Percentiles rank a stretch among this genome's conserved stretches.
Conservation (phyloP, 495 filamentous ascomycete species). For the Penicillium paradoxum region DNA sequence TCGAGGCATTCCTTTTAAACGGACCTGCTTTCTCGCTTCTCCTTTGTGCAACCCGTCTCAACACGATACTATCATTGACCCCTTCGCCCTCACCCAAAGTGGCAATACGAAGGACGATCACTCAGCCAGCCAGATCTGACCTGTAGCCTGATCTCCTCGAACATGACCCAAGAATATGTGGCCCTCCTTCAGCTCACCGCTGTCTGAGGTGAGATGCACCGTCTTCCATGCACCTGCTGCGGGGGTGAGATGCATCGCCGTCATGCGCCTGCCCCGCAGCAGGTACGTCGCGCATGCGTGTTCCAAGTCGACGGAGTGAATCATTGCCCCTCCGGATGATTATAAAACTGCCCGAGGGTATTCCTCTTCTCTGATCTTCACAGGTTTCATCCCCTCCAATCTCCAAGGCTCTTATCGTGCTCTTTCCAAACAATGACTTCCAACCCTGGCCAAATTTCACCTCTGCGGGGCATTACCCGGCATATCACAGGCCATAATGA, state of each 20-base stretch:
- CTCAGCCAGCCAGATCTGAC: not conserved
- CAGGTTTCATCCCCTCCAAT: not conserved
- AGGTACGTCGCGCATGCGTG: not conserved
- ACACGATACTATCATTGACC: too few relatives aligned
- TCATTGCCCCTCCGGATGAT: not conserved
- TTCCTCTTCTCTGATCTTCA: not conserved
- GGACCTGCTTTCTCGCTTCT: not conserved
- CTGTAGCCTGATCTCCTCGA: not conserved
- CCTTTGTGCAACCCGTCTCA: not conserved
- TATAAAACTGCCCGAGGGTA: not conserved
- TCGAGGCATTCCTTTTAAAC: not conserved
- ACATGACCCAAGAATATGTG: not conserved
- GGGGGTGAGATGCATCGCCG: not conserved
- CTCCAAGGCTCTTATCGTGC: too few relatives aligned
- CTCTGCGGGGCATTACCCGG: constrained; percentile 30
- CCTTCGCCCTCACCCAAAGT: not conserved
- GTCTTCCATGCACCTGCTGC: not conserved
- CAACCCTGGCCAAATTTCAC: constrained; percentile 20
- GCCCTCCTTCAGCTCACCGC: not conserved
- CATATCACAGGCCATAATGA: constrained; percentile 41
- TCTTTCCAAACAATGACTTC: constrained; percentile 1
- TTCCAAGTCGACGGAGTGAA: not conserved
- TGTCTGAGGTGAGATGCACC: not conserved
- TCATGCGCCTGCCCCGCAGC: not conserved
- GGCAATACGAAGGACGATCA: not conserved